Evolutionary conservation across 371 early-diverging fungal genomes (phyloP).

Genomic region (Funneliformis caledonium): DNA sequence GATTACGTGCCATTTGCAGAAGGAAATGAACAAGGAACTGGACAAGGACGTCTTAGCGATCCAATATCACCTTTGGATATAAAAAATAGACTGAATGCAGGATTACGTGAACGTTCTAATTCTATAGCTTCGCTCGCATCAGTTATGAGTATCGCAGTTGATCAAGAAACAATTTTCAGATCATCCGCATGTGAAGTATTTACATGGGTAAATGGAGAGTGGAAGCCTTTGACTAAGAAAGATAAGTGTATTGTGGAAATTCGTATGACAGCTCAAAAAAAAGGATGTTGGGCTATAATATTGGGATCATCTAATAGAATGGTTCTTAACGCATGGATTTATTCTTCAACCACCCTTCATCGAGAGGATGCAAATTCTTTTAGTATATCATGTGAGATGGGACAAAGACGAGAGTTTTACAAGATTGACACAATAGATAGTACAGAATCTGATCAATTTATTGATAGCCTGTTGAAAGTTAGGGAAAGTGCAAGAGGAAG

Average conservation of each 20-base stretch:
- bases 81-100: neutral
- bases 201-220: constrained; percentile 8
- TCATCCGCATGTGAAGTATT: constrained; percentile 22
- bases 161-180: constrained; percentile 25
- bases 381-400: constrained; percentile 35
- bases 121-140: constrained; percentile 24
- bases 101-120: constrained; percentile 4
- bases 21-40: neutral
- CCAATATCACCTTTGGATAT: neutral
- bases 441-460: neutral
- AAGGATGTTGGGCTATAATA: constrained; percentile 38
- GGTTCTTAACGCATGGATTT: constrained; percentile 39
- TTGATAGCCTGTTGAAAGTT: neutral
- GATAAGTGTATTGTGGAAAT: constrained; percentile 35
- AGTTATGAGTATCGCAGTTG: constrained; percentile 7
- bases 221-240: constrained; percentile 32
- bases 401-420: constrained; percentile 28
- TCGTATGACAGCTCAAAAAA: constrained; percentile 8
- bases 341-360: constrained; percentile 19
- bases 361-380: neutral
- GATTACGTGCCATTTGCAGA: neutral
- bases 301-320: constrained; percentile 13
- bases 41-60: neutral
- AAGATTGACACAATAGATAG: neutral
- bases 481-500: neutral